Conservation (phyloP, 164 flowering plant species). For the Vitis cinerea region DNA sequence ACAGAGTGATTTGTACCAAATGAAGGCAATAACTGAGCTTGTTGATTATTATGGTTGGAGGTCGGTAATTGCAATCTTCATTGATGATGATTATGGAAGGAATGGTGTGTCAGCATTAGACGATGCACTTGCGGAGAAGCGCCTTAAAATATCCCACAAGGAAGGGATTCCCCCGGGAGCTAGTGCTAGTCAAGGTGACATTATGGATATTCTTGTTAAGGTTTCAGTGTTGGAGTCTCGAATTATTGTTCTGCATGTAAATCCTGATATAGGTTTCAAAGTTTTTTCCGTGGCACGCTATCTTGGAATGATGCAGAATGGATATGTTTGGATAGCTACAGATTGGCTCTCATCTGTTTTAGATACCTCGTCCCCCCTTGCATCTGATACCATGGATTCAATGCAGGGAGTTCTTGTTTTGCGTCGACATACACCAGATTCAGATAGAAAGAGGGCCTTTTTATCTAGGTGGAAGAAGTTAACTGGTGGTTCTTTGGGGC, state of each 20-base stretch:
- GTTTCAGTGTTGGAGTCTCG: constrained; percentile 66
- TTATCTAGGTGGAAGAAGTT: constrained; percentile 65
- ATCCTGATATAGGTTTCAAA: constrained; percentile 47
- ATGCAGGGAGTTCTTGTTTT: constrained; percentile 80
- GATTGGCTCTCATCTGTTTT: constrained; percentile 76
- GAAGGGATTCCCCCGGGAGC: constrained; percentile 43
- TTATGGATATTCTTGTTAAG: constrained; percentile 59
- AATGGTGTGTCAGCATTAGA: constrained; percentile 74
- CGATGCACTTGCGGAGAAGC: constrained; percentile 64
- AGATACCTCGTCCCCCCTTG: constrained; percentile 52
- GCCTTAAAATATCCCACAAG: constrained; percentile 71
- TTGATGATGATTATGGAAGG: constrained; percentile 83
- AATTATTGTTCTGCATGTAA: constrained; percentile 66
- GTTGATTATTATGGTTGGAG: constrained; percentile 72
- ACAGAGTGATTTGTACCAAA: constrained; percentile 75
- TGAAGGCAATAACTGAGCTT: constrained; percentile 81
- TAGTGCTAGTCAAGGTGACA: constrained; percentile 27
- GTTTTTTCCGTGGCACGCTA: constrained; percentile 60
- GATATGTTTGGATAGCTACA: constrained; percentile 92
- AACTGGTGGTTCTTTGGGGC: constrained; percentile 51
- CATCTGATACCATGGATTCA: constrained; percentile 35
- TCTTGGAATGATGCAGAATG: constrained; percentile 79
- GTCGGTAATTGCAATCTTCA: constrained; percentile 64
- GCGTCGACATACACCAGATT: constrained; percentile 78
- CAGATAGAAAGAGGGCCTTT: constrained; percentile 55